phyloP scores from a whole-genome alignment of 2,329 filamentous ascomycete genomes.

The Neodidymelliopsis sp. region DNA sequence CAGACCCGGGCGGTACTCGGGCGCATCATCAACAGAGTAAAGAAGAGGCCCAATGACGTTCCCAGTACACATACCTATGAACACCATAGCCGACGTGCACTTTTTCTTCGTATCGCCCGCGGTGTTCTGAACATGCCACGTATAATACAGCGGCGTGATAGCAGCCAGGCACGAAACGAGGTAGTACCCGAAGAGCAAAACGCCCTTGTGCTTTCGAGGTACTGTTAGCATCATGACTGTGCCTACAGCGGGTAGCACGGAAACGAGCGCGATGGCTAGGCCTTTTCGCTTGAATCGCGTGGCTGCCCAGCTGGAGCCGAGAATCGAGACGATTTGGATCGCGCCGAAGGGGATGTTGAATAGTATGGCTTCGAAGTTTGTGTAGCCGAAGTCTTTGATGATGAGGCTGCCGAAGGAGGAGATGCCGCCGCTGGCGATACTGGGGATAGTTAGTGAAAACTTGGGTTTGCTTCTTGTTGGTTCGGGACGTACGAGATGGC shows the following conservation, averaged over 20 bases:
- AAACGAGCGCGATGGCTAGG: slow-evolving; percentile 59
- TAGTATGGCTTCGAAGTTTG: slow-evolving; percentile 61
- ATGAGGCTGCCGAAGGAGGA: slow-evolving; percentile 67
- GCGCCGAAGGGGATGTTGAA: slow-evolving; percentile 67
- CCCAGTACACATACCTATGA: slow-evolving; percentile 49
- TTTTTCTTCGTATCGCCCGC: slow-evolving; percentile 51
- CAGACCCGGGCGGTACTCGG: slow-evolving; percentile 44
- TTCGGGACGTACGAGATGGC: slow-evolving; percentile 30
- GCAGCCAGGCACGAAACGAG: slow-evolving; percentile 52
- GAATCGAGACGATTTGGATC: slow-evolving; percentile 58
- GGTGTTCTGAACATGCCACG: slow-evolving; percentile 50
- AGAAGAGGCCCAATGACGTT: slow-evolving; percentile 49
- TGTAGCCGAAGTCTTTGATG: slow-evolving; percentile 64
- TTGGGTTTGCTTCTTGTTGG: no score
- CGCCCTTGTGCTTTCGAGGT: slow-evolving; percentile 56
- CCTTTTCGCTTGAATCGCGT: slow-evolving; percentile 61
- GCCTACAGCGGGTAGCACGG: slow-evolving; percentile 61
- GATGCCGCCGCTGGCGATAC: slow-evolving; percentile 68
- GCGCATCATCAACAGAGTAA: slow-evolving; percentile 46
- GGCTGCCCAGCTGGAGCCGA: slow-evolving; percentile 60
- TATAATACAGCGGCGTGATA: slow-evolving; percentile 48
- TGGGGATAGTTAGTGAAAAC: not conserved
- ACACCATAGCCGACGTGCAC: slow-evolving; percentile 46
- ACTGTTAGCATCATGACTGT: slow-evolving; percentile 60
- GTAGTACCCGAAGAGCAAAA: slow-evolving; percentile 61